Percentiles rank a stretch among this genome's conserved stretches.
Conservation (phyloP, 768 basidiomycete species). For the Pholiota molesta region DNA sequence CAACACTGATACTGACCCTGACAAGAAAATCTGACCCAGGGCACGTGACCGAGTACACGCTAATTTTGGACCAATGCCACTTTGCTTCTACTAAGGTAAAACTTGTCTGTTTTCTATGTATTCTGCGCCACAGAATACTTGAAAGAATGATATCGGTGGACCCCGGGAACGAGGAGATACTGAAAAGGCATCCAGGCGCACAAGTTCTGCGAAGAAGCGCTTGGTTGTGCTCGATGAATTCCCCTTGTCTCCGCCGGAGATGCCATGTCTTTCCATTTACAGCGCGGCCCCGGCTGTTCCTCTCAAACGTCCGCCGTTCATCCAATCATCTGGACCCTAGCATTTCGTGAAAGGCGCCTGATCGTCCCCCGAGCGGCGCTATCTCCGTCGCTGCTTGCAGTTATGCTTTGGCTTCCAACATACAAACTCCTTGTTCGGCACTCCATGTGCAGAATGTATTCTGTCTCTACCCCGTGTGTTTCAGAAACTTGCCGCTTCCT, state of each 20-base stretch:
- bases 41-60: slow-evolving; percentile 7
- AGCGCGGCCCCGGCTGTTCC: slow-evolving; percentile 21
- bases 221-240: slow-evolving; percentile 26
- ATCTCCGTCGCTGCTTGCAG: slow-evolving; percentile 14
- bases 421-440: slow-evolving; percentile 16
- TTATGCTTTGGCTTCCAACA: slow-evolving; percentile 16
- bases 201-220: slow-evolving; percentile 9
- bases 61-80: neutral
- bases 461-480: slow-evolving; percentile 6
- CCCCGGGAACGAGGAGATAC: neutral
- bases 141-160: neutral
- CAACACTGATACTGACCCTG: too few species aligned
- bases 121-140: neutral
- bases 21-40: slow-evolving; percentile 8
- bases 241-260: slow-evolving; percentile 25
- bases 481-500: slow-evolving; percentile 15
- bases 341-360: neutral
- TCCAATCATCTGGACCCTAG: neutral
- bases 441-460: neutral
- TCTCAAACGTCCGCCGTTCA: neutral
- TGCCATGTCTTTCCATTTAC: slow-evolving; percentile 11
- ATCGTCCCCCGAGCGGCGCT: neutral
- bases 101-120: neutral
- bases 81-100: neutral
- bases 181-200: slow-evolving; percentile 4